Evolutionary conservation across 2,329 filamentous ascomycete genomes (phyloP).

Genomic region (Penicillium sp.): DNA sequence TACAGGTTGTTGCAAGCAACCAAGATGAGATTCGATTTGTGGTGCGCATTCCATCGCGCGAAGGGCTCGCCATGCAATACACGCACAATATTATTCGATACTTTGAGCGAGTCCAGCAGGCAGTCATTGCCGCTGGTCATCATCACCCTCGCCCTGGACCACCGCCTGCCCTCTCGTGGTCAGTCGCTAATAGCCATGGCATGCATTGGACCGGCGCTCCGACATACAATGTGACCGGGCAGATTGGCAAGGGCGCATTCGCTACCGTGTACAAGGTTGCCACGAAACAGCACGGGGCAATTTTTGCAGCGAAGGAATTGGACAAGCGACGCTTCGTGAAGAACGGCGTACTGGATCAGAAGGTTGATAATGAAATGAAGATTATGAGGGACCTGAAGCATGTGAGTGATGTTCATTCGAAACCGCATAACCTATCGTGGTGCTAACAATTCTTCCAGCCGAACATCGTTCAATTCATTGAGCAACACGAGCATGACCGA

Average conservation of each 20-base stretch:
- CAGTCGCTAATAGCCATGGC: conserved; percentile 48
- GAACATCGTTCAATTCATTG: conserved; percentile 87
- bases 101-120: conserved; percentile 44
- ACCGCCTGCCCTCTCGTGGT: conserved; percentile 31
- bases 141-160: conserved; percentile 22
- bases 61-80: conserved; percentile 64
- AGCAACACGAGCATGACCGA: conserved; percentile 75
- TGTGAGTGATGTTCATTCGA: conserved; percentile 49
- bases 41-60: conserved; percentile 74
- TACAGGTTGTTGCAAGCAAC: conserved; percentile 58
- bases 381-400: conserved; percentile 87
- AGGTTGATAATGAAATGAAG: conserved; percentile 93
- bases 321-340: conserved; percentile 92
- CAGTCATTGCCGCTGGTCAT: conserved; percentile 20
- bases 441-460: conserved; percentile 46
- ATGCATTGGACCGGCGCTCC: conserved; percentile 77
- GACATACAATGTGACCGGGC: conserved; percentile 74
- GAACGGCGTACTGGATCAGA: conserved; percentile 81
- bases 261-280: conserved; percentile 89
- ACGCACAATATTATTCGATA: conserved; percentile 64
- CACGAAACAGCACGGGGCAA: conserved; percentile 72
- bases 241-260: conserved; percentile 90
- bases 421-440: not conserved
- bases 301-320: conserved; percentile 89
- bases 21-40: conserved; percentile 70